Evolutionary conservation across 148 eudicot genomes (phyloP).

Genomic region (Tetragonia tetragonoides): DNA sequence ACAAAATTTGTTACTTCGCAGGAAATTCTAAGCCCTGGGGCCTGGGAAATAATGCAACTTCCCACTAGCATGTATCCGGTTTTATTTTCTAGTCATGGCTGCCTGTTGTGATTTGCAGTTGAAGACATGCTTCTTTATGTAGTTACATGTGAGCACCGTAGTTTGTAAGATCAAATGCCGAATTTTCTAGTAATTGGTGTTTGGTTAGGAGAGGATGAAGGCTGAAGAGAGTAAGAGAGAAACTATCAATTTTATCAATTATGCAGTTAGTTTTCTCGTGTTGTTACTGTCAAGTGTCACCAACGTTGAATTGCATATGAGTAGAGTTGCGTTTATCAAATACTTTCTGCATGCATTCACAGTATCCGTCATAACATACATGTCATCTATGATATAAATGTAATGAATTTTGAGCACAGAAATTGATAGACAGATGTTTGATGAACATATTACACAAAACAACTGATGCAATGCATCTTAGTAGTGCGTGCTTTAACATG

Average conservation of each 20-base stretch:
- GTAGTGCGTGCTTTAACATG: background rate
- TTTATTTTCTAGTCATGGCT: too few relatives aligned
- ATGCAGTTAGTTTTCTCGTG: background rate
- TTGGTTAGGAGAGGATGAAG: background rate
- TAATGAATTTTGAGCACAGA: background rate
- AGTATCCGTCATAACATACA: background rate
- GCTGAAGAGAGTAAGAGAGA: background rate
- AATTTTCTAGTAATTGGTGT: background rate
- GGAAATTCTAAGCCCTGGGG: too few relatives aligned
- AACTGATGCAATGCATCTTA: constrained; percentile 11
- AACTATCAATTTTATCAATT: background rate
- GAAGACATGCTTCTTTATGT: too few relatives aligned
- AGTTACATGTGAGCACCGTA: too few relatives aligned
- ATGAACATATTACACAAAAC: background rate
- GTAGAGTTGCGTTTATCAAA: background rate
- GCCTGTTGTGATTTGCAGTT: too few relatives aligned
- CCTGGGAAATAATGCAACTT: too few relatives aligned
- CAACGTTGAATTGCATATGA: too few relatives aligned
- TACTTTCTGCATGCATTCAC: constrained; percentile 14
- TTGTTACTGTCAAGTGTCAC: background rate
- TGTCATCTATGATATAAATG: background rate
- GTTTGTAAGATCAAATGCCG: background rate
- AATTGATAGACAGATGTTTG: background rate
- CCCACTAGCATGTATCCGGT: too few relatives aligned
- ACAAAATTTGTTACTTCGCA: too few relatives aligned